Conservation (phyloP, 2,329 filamentous ascomycete genomes). For the Epichloe glyceriae region DNA sequence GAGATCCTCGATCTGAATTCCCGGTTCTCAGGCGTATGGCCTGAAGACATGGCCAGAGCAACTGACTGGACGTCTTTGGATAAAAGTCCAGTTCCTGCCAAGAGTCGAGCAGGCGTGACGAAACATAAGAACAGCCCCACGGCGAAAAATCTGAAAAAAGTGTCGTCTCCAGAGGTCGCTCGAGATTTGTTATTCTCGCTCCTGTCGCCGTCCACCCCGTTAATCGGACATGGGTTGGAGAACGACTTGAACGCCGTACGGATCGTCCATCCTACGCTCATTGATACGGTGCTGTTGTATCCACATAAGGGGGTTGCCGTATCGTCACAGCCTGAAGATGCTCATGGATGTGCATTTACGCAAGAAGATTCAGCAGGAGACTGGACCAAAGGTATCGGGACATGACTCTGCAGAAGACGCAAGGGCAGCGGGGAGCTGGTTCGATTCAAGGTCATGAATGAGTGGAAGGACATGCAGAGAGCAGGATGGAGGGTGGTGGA, state of each 20-base stretch:
- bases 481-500: slow-evolving; percentile 53
- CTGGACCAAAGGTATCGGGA: slow-evolving; percentile 36
- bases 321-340: slow-evolving; percentile 62
- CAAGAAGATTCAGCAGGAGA: slow-evolving; percentile 66
- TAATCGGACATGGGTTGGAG: slow-evolving; percentile 89
- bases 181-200: slow-evolving; percentile 65
- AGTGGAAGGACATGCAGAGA: slow-evolving; percentile 54
- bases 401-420: slow-evolving; percentile 94
- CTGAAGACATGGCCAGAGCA: slow-evolving; percentile 62
- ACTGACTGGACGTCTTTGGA: slow-evolving; percentile 32
- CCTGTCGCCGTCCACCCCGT: slow-evolving; percentile 62
- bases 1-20: slow-evolving; percentile 85
- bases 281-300: slow-evolving; percentile 78
- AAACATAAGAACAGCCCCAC: slow-evolving; percentile 9
- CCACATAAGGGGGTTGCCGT: slow-evolving; percentile 68
- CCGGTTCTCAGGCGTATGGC: slow-evolving; percentile 75
- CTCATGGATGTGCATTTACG: slow-evolving; percentile 60
- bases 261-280: slow-evolving; percentile 69
- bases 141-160: slow-evolving; percentile 48
- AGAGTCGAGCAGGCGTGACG: slow-evolving; percentile 7
- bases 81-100: neutral
- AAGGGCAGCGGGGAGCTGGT: slow-evolving; percentile 75
- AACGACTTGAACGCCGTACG: slow-evolving; percentile 85
- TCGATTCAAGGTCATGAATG: slow-evolving; percentile 51
- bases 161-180: slow-evolving; percentile 61